phyloP scores from a whole-genome alignment of 208 protist species.

The Tritrichomonas musculus region DNA sequence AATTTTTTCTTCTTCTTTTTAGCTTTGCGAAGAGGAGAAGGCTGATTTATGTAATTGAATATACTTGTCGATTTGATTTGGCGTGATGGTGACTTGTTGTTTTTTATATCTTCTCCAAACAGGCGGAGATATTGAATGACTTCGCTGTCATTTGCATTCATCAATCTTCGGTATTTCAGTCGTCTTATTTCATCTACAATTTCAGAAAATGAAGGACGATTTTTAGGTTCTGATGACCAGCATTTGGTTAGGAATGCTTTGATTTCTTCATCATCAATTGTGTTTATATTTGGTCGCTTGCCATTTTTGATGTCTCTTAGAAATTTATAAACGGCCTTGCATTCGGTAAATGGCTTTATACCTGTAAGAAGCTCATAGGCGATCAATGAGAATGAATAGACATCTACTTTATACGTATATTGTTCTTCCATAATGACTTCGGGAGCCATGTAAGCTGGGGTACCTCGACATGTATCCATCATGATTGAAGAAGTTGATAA shows the following conservation, averaged over 20 bases:
- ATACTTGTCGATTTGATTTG: too few relatives aligned
- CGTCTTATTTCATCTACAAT: not conserved
- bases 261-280: too few relatives aligned
- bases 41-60: too few relatives aligned
- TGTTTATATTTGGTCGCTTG: not conserved
- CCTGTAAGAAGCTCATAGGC: not conserved
- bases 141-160: too few relatives aligned
- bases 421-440: not conserved
- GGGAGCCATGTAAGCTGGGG: not conserved
- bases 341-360: not conserved
- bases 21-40: too few relatives aligned
- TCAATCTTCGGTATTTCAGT: too few relatives aligned
- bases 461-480: not conserved
- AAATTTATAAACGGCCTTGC: not conserved
- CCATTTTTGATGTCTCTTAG: not conserved
- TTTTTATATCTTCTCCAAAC: too few relatives aligned
- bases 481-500: too few relatives aligned
- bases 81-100: too few relatives aligned
- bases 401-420: not conserved
- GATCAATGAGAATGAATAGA: not conserved
- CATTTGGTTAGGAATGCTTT: not conserved
- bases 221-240: not conserved
- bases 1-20: too few relatives aligned
- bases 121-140: too few relatives aligned
- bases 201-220: not conserved